Conservation (phyloP, 257 asterid species). For the Paraleonurus japonicus region DNA sequence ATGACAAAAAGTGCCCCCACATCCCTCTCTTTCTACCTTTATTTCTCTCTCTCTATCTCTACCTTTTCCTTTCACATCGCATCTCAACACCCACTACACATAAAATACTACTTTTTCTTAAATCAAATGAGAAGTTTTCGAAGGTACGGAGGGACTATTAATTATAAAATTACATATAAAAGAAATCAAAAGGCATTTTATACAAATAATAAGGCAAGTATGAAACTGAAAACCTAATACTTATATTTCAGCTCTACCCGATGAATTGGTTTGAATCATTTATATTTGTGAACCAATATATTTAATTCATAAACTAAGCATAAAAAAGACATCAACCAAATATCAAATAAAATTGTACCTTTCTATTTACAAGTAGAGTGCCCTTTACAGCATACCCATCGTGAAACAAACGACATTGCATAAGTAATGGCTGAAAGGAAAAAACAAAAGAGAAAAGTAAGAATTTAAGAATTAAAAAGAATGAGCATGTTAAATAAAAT, state of each 20-base stretch:
- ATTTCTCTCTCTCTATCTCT: too few relatives aligned
- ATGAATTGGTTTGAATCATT: background rate
- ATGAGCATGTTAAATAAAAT: background rate
- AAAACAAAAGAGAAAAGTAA: constrained; percentile 14
- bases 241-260: background rate
- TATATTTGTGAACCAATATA: background rate
- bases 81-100: too few relatives aligned
- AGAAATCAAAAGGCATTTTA: background rate
- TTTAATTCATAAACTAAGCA: background rate
- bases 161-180: background rate
- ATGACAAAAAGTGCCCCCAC: too few relatives aligned
- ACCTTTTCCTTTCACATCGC: too few relatives aligned
- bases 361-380: constrained; percentile 69
- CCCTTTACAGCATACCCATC: constrained; percentile 84
- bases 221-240: background rate
- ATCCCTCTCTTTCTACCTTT: too few relatives aligned
- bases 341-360: constrained; percentile 41
- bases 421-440: constrained; percentile 67
- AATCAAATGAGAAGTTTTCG: too few relatives aligned
- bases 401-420: constrained; percentile 80
- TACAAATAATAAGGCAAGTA: background rate
- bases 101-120: too few relatives aligned
- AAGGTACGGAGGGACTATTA: too few relatives aligned
- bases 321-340: background rate
- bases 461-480: constrained; percentile 3